A percentile compares a stretch with the other conserved stretches of the same genome.
Evolutionary conservation across 2,329 filamentous ascomycete genomes (phyloP).

Genomic region (Knufia fluminis): DNA sequence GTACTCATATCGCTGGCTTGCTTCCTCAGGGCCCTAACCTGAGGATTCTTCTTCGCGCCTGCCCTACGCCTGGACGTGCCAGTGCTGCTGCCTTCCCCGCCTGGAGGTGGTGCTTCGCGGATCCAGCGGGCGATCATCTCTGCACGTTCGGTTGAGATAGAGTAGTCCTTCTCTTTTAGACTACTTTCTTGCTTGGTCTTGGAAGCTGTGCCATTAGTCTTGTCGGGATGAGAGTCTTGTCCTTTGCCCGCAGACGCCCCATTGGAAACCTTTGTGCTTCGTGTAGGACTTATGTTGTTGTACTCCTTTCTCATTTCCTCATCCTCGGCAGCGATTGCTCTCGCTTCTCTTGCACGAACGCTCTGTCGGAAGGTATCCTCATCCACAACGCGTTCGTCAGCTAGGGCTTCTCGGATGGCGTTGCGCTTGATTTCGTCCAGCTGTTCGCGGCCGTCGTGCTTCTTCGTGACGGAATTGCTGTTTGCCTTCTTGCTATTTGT

Average conservation of each 20-base stretch:
- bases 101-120: conserved; percentile 41
- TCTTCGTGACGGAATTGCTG: not conserved
- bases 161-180: conserved; percentile 55
- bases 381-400: conserved; percentile 59
- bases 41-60: conserved; percentile 14
- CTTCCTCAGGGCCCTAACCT: conserved; percentile 11
- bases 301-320: conserved; percentile 25
- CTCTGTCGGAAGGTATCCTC: conserved; percentile 57
- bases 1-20: conserved; percentile 10
- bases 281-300: conserved; percentile 9
- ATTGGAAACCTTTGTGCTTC: not conserved
- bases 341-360: conserved; percentile 51
- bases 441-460: conserved; percentile 37
- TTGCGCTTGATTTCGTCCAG: conserved; percentile 54
- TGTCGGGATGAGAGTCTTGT: not conserved
- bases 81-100: conserved; percentile 5
- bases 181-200: conserved; percentile 44
- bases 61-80: not conserved
- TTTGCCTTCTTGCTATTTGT: not conserved
- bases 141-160: conserved; percentile 60
- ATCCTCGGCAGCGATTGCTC: conserved; percentile 49
- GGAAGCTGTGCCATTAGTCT: conserved; percentile 10
- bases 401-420: conserved; percentile 57
- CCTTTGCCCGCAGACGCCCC: not conserved
- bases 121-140: conserved; percentile 63